Evolutionary conservation across 208 protist species (phyloP).

Genomic region (Crithidia mellificae): DNA sequence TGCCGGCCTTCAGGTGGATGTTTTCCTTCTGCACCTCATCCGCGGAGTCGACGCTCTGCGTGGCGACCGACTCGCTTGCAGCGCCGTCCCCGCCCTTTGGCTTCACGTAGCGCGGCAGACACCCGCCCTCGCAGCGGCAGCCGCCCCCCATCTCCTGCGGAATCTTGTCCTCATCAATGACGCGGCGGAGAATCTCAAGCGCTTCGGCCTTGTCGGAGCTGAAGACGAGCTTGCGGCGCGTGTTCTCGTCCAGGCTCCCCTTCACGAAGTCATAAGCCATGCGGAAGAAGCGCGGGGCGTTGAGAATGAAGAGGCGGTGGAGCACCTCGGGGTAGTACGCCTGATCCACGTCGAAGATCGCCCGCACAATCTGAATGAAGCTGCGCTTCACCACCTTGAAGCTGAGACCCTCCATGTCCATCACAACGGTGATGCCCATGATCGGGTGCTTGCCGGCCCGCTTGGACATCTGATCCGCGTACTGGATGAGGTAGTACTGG

Average conservation of each 20-base stretch:
- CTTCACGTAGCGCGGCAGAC: conserved; percentile 42
- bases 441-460: conserved; percentile 39
- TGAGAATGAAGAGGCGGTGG: conserved; percentile 77
- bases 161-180: conserved; percentile 74
- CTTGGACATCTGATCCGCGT: conserved; percentile 39
- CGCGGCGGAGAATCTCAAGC: conserved; percentile 39
- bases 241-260: conserved; percentile 63
- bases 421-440: conserved; percentile 65
- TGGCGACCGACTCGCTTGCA: neutral
- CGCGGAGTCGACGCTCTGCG: neutral
- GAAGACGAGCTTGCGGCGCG: conserved; percentile 68
- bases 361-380: conserved; percentile 48
- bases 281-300: conserved; percentile 51
- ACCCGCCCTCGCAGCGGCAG: conserved; percentile 61
- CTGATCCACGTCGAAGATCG: conserved; percentile 69
- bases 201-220: conserved; percentile 50
- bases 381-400: conserved; percentile 52
- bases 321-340: conserved; percentile 77
- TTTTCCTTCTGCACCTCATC: conserved; percentile 37
- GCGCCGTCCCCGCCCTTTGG: conserved; percentile 12
- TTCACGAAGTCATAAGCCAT: conserved; percentile 62
- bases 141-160: conserved; percentile 56
- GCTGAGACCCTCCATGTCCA: conserved; percentile 61
- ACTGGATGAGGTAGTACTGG: conserved; percentile 61
- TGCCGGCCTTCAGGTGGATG: conserved; percentile 44